phyloP scores from a whole-genome alignment of 306 rosid genomes.

The Oxytropis ochrocephala region DNA sequence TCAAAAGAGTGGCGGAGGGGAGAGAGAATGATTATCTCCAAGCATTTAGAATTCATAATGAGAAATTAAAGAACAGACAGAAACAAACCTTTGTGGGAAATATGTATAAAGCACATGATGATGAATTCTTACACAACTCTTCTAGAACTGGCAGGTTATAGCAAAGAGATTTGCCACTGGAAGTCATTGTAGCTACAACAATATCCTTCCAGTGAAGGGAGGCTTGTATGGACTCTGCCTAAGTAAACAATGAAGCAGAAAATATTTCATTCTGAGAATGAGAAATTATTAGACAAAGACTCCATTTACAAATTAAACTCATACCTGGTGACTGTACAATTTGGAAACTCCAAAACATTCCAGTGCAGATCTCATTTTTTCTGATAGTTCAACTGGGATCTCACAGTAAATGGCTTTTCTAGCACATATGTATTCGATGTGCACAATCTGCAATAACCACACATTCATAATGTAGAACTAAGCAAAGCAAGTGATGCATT shows the following conservation, averaged over 20 bases:
- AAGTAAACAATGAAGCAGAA: conserved; percentile 15
- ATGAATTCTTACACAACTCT: conserved; percentile 44
- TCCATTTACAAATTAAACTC: too few species aligned
- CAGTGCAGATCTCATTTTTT: too few species aligned
- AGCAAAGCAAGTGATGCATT: conserved; percentile 9
- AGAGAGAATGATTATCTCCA: neutral
- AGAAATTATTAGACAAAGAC: too few species aligned
- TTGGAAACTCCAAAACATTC: too few species aligned
- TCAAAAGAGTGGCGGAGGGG: neutral
- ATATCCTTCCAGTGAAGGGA: conserved; percentile 70
- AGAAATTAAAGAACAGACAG: neutral
- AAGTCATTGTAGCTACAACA: conserved; percentile 87
- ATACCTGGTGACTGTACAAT: too few species aligned
- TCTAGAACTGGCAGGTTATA: conserved; percentile 84
- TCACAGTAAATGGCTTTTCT: conserved; percentile 53
- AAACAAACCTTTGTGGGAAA: conserved; percentile 89
- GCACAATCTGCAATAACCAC: conserved; percentile 64
- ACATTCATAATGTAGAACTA: conserved; percentile 21
- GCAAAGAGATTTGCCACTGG: conserved; percentile 97
- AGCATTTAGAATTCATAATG: conserved; percentile 14
- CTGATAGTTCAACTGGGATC: conserved; percentile 47
- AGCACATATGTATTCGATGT: conserved; percentile 63
- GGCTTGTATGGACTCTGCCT: conserved; percentile 77
- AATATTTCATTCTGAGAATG: too few species aligned
- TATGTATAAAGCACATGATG: conserved; percentile 70